These are phyloP conservation scores for Aspergillus bridgeri DNA, from an alignment of 495 filamentous ascomycete genomes.

Conservation along the genomic window DNA sequence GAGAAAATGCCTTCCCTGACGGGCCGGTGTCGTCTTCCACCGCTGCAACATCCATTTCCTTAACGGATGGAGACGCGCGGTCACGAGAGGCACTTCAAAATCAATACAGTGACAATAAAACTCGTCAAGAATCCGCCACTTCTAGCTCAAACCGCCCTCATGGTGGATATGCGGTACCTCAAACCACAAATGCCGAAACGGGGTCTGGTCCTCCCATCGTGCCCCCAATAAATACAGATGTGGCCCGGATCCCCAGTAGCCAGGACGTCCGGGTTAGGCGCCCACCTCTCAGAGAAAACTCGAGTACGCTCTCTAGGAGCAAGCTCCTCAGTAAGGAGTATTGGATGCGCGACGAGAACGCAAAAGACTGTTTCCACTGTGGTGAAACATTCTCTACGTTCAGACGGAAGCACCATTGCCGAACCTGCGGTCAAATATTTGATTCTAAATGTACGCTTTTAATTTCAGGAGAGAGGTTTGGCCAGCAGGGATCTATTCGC, in stretches of 20 bases:
- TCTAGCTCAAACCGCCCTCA: constrained; percentile 29
- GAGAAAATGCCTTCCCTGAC: constrained; percentile 37
- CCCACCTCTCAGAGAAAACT: constrained; percentile 25
- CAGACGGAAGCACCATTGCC: constrained; percentile 93
- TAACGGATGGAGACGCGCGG: constrained; percentile 28
- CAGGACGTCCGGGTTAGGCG: constrained; percentile 22
- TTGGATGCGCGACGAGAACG: constrained; percentile 99
- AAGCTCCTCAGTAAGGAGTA: constrained; percentile 89
- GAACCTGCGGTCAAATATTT: constrained; percentile 91
- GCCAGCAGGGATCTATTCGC: constrained; percentile 78
- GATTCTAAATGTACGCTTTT: constrained; percentile 93
- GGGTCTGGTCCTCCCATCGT: constrained; percentile 28
- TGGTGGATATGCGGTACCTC: constrained; percentile 31
- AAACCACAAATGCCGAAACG: constrained; percentile 34
- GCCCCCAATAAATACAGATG: constrained; percentile 9
- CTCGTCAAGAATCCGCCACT: constrained; percentile 22
- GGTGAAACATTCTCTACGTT: constrained; percentile 88
- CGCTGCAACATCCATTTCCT: constrained; percentile 37
- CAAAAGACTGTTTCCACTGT: constrained; percentile 95
- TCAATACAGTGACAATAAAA: constrained; percentile 12
- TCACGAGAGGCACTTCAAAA: constrained; percentile 24
- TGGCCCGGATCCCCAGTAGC: neutral
- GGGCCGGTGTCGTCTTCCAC: constrained; percentile 38
- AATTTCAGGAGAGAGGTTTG: constrained; percentile 80
- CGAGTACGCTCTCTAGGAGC: constrained; percentile 59